These are phyloP conservation scores for Marchantia polymorpha DNA, from an alignment of 225 moss, liverwort and hornwort genomes.

Conservation along the genomic window DNA sequence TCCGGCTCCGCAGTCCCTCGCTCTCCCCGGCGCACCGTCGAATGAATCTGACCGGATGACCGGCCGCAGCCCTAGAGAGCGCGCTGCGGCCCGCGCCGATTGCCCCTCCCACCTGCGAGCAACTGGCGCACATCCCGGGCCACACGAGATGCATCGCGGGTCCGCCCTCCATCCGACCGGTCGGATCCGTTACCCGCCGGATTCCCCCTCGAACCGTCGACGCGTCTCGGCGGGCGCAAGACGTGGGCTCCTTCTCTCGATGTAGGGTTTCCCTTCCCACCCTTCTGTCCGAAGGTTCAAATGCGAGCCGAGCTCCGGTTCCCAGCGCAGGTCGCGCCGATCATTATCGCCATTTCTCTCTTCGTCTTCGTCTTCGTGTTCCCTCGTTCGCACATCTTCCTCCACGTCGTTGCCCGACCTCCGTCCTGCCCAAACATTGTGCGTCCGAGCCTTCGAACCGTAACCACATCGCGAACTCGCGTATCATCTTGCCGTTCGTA, in stretches of 20 bases:
- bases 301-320: too few relatives aligned
- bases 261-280: background rate
- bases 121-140: conserved; percentile 9
- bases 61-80: conserved; percentile 10
- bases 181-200: background rate
- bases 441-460: too few relatives aligned
- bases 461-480: too few relatives aligned
- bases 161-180: background rate
- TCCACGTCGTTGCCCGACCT: background rate
- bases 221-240: background rate
- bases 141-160: background rate
- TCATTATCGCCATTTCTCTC: background rate
- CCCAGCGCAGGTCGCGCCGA: too few relatives aligned
- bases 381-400: background rate
- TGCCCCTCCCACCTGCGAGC: background rate
- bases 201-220: background rate
- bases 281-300: background rate
- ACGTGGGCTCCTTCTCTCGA: background rate
- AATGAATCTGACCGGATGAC: background rate
- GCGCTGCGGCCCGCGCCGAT: background rate
- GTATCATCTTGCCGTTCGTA: too few relatives aligned
- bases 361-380: background rate
- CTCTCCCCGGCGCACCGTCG: background rate
- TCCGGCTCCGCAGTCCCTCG: too few relatives aligned
- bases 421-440: too few relatives aligned